Evolutionary conservation across 2,329 filamentous ascomycete genomes (phyloP).

Genomic region (Juglanconis juglandina): DNA sequence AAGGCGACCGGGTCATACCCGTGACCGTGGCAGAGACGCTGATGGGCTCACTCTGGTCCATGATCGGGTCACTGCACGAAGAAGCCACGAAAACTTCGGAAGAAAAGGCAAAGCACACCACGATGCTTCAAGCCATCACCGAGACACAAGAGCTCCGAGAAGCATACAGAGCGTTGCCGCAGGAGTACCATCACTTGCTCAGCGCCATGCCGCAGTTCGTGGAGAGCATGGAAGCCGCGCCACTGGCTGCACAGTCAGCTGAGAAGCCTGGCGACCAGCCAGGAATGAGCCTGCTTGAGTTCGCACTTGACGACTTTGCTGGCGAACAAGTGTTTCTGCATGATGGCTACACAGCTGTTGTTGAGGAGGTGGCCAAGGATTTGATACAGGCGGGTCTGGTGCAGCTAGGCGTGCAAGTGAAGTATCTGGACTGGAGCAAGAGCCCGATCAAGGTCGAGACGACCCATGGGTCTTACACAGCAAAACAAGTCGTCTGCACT

Average conservation of each 20-base stretch:
- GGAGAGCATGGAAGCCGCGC: conserved; percentile 10
- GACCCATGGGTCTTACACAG: conserved; percentile 1
- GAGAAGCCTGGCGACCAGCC: not conserved
- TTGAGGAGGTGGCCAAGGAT: conserved; percentile 6
- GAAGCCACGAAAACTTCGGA: not conserved
- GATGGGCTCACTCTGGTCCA: conserved; percentile 2
- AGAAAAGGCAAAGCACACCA: not conserved
- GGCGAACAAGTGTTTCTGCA: conserved; percentile 12
- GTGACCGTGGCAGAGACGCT: not conserved
- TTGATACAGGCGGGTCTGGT: conserved; percentile 1
- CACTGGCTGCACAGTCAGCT: conserved; percentile 9
- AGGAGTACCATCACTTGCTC: conserved; percentile 4
- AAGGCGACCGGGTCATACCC: not conserved
- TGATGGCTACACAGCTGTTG: conserved; percentile 5
- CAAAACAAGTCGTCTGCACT: conserved; percentile 3
- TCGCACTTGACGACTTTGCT: conserved; percentile 7
- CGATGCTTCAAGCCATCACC: conserved; percentile 4
- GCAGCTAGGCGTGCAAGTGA: not conserved
- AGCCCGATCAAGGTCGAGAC: conserved; percentile 1
- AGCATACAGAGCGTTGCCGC: not conserved
- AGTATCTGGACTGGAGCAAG: conserved; percentile 1
- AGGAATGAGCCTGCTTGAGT: conserved; percentile 10
- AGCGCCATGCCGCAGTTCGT: conserved; percentile 8
- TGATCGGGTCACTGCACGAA: conserved; percentile 1
- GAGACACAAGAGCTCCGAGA: not conserved